These are phyloP conservation scores for Cyathus olla DNA, from an alignment of 1,284 basidiomycete species.

Conservation along the genomic window DNA sequence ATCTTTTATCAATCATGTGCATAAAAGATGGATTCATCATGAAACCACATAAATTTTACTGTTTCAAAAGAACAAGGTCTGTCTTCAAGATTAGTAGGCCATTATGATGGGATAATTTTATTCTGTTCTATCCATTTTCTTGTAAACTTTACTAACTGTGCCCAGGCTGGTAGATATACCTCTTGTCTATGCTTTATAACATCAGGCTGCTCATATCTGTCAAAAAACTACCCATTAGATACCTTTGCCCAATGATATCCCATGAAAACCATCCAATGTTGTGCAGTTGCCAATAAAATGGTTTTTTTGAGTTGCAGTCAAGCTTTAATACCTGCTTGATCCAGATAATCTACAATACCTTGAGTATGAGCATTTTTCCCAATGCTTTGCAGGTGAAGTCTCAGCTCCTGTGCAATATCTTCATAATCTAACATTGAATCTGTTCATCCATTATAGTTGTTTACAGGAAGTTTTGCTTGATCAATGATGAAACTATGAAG, in stretches of 20 bases:
- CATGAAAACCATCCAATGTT: slow-evolving; percentile 27
- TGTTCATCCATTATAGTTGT: slow-evolving; percentile 43
- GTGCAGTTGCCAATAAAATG: slow-evolving; percentile 31
- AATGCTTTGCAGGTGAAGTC: slow-evolving; percentile 35
- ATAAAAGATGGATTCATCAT: slow-evolving; percentile 41
- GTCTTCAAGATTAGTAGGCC: not conserved
- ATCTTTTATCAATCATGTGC: slow-evolving; percentile 27
- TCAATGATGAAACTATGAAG: slow-evolving; percentile 21
- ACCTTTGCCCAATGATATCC: slow-evolving; percentile 23
- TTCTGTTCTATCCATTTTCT: not conserved
- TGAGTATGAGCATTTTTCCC: slow-evolving; percentile 33
- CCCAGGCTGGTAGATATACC: slow-evolving; percentile 23
- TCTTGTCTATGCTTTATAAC: slow-evolving; percentile 25
- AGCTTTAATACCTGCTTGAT: not conserved
- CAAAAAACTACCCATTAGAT: slow-evolving; percentile 33
- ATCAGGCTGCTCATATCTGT: slow-evolving; percentile 36
- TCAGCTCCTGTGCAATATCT: slow-evolving; percentile 33
- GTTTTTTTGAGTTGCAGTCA: not conserved
- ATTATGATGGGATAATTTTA: not conserved
- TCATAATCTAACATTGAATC: slow-evolving; percentile 36
- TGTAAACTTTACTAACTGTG: slow-evolving; percentile 13
- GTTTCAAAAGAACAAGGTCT: not conserved
- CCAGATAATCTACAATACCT: slow-evolving; percentile 33
- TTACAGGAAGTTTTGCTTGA: slow-evolving; percentile 31
- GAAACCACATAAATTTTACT: slow-evolving; percentile 31